These are phyloP conservation scores for Hygrophorus russula DNA, from an alignment of 768 basidiomycete genomes.

Conservation along the genomic window DNA sequence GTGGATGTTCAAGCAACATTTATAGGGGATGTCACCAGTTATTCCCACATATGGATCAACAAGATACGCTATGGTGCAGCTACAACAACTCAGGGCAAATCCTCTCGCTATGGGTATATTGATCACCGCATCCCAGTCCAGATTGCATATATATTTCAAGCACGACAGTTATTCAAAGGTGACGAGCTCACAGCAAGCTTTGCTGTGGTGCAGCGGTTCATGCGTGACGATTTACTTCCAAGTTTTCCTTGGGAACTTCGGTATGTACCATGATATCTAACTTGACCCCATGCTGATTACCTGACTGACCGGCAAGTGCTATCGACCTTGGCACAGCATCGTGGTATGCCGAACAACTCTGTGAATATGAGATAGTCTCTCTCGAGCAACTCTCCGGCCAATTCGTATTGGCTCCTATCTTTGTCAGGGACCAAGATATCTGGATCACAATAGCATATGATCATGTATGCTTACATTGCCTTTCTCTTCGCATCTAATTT, in stretches of 20 bases:
- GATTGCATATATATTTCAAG: slow-evolving; percentile 8
- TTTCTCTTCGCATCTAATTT: background rate
- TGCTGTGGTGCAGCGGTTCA: slow-evolving; percentile 7
- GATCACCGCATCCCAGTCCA: slow-evolving; percentile 8
- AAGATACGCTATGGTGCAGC: slow-evolving; percentile 9
- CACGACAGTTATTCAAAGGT: background rate
- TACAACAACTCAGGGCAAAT: slow-evolving; percentile 3
- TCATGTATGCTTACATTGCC: slow-evolving; percentile 8
- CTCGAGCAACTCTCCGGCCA: slow-evolving; percentile 8
- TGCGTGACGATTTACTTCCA: background rate
- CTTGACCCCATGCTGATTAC: background rate
- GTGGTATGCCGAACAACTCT: slow-evolving; percentile 6
- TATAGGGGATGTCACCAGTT: slow-evolving; percentile 4
- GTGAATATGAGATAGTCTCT: background rate
- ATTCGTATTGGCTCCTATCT: slow-evolving; percentile 7
- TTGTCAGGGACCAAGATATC: slow-evolving; percentile 1
- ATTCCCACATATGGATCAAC: slow-evolving; percentile 6
- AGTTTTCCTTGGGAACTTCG: slow-evolving; percentile 10
- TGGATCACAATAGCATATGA: slow-evolving; percentile 12
- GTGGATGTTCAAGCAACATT: slow-evolving; percentile 1
- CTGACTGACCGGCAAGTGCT: slow-evolving; percentile 3
- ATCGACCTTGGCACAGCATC: slow-evolving; percentile 8
- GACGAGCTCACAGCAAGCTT: background rate
- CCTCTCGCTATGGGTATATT: slow-evolving; percentile 8
- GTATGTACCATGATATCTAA: background rate